phyloP scores from a whole-genome alignment of 2,329 filamentous ascomycete genomes.

The Stenocarpella maydis region DNA sequence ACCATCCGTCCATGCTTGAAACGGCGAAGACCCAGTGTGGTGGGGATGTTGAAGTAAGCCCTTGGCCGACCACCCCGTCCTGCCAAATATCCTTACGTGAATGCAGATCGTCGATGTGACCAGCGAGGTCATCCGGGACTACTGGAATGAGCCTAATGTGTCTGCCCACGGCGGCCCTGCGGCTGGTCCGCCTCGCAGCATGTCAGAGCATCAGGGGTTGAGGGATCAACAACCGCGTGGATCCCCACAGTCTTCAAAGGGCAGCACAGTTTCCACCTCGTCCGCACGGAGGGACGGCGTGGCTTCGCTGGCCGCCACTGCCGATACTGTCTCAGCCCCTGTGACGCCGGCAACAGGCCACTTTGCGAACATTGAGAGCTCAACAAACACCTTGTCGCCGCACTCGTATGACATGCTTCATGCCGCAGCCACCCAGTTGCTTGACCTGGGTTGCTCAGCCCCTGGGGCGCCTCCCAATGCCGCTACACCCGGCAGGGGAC shows the following conservation, averaged over 20 bases:
- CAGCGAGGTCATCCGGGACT: conserved; percentile 19
- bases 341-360: conserved; percentile 2
- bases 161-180: background rate
- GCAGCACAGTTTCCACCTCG: background rate
- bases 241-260: conserved; percentile 4
- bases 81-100: background rate
- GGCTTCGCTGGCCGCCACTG: conserved; percentile 1
- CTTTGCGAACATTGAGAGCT: background rate
- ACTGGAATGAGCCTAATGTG: conserved; percentile 13
- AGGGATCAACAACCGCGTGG: conserved; percentile 10
- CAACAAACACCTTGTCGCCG: background rate
- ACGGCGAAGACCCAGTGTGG: background rate
- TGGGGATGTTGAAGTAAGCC: conserved; percentile 5
- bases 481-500: background rate
- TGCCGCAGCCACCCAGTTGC: conserved; percentile 9
- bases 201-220: background rate
- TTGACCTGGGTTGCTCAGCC: conserved; percentile 11
- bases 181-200: background rate
- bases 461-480: background rate
- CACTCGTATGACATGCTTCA: conserved; percentile 22
- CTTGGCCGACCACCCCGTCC: too few species aligned
- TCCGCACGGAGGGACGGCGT: conserved; percentile 4
- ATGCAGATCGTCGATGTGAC: conserved; percentile 19
- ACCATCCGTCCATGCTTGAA: conserved; percentile 20
- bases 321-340: conserved; percentile 3